Evolutionary conservation across 106 monocot species (phyloP), one percentile per base, ranked within the genome.

Genomic region (Xerophyta viscosa): DNA sequence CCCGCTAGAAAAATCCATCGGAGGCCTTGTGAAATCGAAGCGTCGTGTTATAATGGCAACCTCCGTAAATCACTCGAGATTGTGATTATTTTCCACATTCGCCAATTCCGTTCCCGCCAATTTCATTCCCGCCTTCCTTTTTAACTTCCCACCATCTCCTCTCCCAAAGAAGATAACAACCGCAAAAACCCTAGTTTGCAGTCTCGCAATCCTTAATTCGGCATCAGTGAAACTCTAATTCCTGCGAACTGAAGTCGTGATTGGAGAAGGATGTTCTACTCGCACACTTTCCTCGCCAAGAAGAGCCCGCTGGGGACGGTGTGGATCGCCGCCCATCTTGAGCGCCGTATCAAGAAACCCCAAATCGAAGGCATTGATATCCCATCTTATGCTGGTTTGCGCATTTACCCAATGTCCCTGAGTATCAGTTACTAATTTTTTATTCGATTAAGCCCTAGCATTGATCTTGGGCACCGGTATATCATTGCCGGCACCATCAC

Each of bases 311-410:
- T 94, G 21, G 94, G 93, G 31, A 84, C 81, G 22, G 81, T 94
- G 8, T 94, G 94, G 94, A 81, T 94, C 56, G 94, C 94, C 36
- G 94, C 94, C 5, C 88, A 88, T 52, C 62, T 88, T 10, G 73
- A 84, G 76, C 62, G 65, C 47, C 66, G 56, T 57, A 78, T 94
- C 69, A 84, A 88, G 80, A 88, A 84, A 65, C 69, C 69, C 41
- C 94, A 94, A 46, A 72, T 94, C 56, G 75, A 81, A 17, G 64
- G 39, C 46, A 85, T 84, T 41, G 63, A 88, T 48, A 81, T 94
- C 58, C 61, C 78, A 12, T 67, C 80, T 46, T 81, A 61, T 47
- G 84, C 84, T 14, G 78, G 94, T 85, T 14, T 2, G 68, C 41
- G 25, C 9, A n/a, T n/a, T n/a, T n/a, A n/a, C n/a, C n/a, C n/a